These are phyloP conservation scores for Candida vartiovaarae DNA, from an alignment of 805 yeast genomes.

Conservation along the genomic window DNA sequence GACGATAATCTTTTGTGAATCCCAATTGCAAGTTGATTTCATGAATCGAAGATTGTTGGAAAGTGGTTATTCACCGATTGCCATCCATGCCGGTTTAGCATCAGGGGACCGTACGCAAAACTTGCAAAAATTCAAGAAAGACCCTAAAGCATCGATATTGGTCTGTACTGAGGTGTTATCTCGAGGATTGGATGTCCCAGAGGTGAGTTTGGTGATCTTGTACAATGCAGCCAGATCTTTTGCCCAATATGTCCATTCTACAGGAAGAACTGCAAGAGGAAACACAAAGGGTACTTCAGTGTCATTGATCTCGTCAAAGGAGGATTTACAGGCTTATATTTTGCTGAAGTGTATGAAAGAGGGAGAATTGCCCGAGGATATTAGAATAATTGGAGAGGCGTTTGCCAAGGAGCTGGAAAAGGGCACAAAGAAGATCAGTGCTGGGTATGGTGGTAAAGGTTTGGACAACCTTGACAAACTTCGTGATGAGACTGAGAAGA, in stretches of 20 bases:
- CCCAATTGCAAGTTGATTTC: slow-evolving; percentile 80
- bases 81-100: slow-evolving; percentile 90
- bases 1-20: slow-evolving; percentile 76
- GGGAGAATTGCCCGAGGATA: slow-evolving; percentile 43
- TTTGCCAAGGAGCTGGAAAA: slow-evolving; percentile 55
- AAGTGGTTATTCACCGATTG: slow-evolving; percentile 50
- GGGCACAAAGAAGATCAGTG: slow-evolving; percentile 58
- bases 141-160: slow-evolving; percentile 44
- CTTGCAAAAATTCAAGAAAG: slow-evolving; percentile 54
- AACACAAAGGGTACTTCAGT: slow-evolving; percentile 62
- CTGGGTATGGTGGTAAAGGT: slow-evolving; percentile 94
- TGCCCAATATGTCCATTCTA: slow-evolving; percentile 95
- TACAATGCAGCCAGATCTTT: slow-evolving; percentile 78
- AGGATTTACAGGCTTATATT: slow-evolving; percentile 61
- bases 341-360: slow-evolving; percentile 42
- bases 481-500: slow-evolving; percentile 42
- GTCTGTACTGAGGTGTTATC: slow-evolving; percentile 95
- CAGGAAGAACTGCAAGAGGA: slow-evolving; percentile 95
- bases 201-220: slow-evolving; percentile 72
- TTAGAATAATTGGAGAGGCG: slow-evolving; percentile 41
- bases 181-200: slow-evolving; percentile 90
- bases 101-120: slow-evolving; percentile 76
- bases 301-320: slow-evolving; percentile 59
- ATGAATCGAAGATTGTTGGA: slow-evolving; percentile 46
- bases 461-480: slow-evolving; percentile 65